Evolutionary conservation across 805 yeast species (phyloP), one percentile per base, ranked within the genome.

Genomic region (Teunomyces cretensis): DNA sequence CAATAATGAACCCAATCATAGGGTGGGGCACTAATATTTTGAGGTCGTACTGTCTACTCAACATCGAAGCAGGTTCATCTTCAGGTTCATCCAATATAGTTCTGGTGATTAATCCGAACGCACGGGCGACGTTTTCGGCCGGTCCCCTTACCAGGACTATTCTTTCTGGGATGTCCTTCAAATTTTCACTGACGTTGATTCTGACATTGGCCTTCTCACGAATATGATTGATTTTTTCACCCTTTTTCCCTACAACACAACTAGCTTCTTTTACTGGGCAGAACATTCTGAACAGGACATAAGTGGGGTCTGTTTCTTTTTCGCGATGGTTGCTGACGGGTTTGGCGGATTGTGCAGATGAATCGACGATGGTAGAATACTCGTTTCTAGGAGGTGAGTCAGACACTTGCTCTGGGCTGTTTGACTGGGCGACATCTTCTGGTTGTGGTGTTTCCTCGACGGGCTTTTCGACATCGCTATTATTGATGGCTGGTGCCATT

Each of bases 241-340:
- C 96, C 45, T 84, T 85, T 53, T 83, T 84, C 0, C 96, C 95
- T 12, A 87, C 92, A 38, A 87, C 73, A 15, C 78, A 62, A 2
- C 87, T 81, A 1, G 95, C 91, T 57, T 88, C 91, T 53, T 80
- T 84, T 12, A 84, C 86, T 3, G 80, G 76, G 53, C 91, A 84
- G 41, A 84, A 72, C 88, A 87, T 84, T 50, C 96, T 73, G 62
- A 87, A 71, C 53, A 80, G 81, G 3, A 84, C 81, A 51, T 78
- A 79, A 0, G 85, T 80, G 5, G 85, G 81, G 49, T 81, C 86
- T 36, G 71, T 73, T 32, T 72, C 71, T 40, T 58, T 60, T 30
- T 75, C 76, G 43, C 70, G 59, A 43, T 69, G 74, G 46, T 63
- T 61, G 14, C 73, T 66, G 9, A 65, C 67, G 2, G 75, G 75